Base-by-base conservation (phyloP, 2,329 filamentous ascomycete species). In the Penicillium sp. region DNA sequence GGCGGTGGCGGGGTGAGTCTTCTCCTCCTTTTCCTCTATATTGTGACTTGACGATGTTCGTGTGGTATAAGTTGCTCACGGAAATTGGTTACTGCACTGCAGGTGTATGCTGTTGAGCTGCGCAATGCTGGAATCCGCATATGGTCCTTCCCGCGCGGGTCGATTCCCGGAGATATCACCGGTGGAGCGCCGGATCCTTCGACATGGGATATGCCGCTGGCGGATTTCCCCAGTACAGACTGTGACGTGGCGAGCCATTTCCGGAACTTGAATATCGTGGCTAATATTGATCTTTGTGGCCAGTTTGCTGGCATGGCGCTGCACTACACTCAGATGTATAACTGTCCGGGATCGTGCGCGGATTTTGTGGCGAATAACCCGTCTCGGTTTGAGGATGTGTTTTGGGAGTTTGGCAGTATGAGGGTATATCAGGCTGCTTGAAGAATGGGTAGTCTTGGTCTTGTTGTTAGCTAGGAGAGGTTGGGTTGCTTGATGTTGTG, bases 211-310 rank as follows among this genome's bases (percentile, higher is more conserved):
- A 78, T 74, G 2, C 85, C 88, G 1, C 67, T 84, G 10, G 86
- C 88, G 1, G 88, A 90, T 61, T 89, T 89, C 70, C 88, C 88
- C 11, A 81, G 77, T 65, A 89, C 87, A 0, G 72, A 83, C 48
- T 90, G 87, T 73, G 76, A 86, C 60, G 84, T 89, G 53, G 72
- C 73, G 5, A 77, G 75, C 3, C 85, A 88, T 67, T 89, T 90
- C 71, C 78, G 74, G 55, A 89, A 89, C 67, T 82, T 88, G 71
- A 87, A 84, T 64, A 89, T 90, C 65, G 81, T 89, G 62, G 82
- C 82, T 47, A 88, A 90, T 66, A 88, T 89, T 62, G 84, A 87
- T 70, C 75, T 90, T 7, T 90, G 87, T 64, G 88, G 87, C 0
- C 72, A 82, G 43, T 78, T 84, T 64, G 83, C 82, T 4, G 81